phyloP scores from a whole-genome alignment of 257 asterid genomes.

The Rauvolfia tetraphylla region DNA sequence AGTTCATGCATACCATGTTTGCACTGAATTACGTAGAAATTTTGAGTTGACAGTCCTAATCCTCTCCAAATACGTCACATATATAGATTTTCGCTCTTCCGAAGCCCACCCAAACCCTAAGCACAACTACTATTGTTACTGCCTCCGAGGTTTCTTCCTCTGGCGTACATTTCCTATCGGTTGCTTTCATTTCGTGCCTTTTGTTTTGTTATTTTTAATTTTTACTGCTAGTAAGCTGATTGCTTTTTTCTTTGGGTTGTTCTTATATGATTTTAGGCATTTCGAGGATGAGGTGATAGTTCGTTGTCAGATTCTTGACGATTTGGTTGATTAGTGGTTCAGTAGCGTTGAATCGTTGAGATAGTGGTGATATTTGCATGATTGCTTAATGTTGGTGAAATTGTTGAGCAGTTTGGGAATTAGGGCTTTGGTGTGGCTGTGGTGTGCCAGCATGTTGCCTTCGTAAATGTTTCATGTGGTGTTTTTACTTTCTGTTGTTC shows the following conservation, averaged over 20 bases:
- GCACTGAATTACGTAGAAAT: too few relatives aligned
- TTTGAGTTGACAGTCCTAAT: too few relatives aligned
- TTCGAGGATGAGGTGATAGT: not conserved
- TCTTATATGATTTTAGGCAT: not conserved
- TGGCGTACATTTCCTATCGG: too few relatives aligned
- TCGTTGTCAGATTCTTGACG: not conserved
- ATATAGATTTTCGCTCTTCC: too few relatives aligned
- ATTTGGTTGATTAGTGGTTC: not conserved
- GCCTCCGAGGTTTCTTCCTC: too few relatives aligned
- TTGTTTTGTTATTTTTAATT: not conserved
- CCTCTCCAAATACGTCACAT: not conserved
- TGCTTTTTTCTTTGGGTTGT: not conserved
- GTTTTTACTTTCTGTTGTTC: not conserved
- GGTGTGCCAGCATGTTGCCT: not conserved
- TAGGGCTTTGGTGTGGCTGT: not conserved
- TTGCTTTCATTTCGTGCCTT: not conserved
- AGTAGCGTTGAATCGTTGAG: not conserved
- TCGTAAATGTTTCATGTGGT: not conserved
- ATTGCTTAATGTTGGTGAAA: not conserved
- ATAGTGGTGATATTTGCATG: not conserved
- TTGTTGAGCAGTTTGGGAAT: not conserved
- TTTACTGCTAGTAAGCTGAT: not conserved
- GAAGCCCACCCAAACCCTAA: not conserved
- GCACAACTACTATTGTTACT: not conserved
- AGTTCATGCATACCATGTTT: too few relatives aligned